These are phyloP conservation scores for Colletotrichum sp. DNA, from an alignment of 2,329 filamentous ascomycete species.

Conservation along the genomic window DNA sequence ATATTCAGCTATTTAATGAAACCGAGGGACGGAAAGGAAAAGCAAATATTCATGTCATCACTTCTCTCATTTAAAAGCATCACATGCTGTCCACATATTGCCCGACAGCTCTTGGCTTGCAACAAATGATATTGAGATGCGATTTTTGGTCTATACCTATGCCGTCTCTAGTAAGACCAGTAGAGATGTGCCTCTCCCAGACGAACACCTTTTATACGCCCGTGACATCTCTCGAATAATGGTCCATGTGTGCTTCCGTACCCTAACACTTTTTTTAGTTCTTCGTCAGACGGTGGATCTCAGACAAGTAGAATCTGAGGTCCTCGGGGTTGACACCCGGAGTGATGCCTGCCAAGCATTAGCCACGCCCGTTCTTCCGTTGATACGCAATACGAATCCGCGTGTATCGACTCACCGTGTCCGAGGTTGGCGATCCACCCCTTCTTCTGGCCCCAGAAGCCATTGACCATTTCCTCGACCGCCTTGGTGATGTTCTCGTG, in stretches of 20 bases:
- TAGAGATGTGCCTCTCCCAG: neutral
- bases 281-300: constrained; percentile 77
- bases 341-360: constrained; percentile 72
- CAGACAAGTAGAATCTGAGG: constrained; percentile 91
- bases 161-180: neutral
- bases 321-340: constrained; percentile 94
- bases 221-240: neutral
- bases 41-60: neutral
- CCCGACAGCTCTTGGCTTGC: neutral
- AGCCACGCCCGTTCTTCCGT: neutral
- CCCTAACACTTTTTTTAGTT: constrained; percentile 25
- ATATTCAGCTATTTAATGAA: neutral
- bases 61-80: neutral
- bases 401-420: constrained; percentile 70
- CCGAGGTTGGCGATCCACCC: constrained; percentile 98
- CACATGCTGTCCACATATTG: neutral
- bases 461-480: constrained; percentile 85
- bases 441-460: constrained; percentile 83
- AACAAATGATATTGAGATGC: neutral
- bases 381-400: neutral
- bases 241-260: neutral
- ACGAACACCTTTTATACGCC: neutral
- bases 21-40: neutral
- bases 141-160: neutral
- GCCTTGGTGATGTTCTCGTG: constrained; percentile 80